A percentile compares a stretch with the other conserved stretches of the same genome.
Evolutionary conservation across 495 filamentous ascomycete species (phyloP).

Genomic region (Aspergillus cristatus): DNA sequence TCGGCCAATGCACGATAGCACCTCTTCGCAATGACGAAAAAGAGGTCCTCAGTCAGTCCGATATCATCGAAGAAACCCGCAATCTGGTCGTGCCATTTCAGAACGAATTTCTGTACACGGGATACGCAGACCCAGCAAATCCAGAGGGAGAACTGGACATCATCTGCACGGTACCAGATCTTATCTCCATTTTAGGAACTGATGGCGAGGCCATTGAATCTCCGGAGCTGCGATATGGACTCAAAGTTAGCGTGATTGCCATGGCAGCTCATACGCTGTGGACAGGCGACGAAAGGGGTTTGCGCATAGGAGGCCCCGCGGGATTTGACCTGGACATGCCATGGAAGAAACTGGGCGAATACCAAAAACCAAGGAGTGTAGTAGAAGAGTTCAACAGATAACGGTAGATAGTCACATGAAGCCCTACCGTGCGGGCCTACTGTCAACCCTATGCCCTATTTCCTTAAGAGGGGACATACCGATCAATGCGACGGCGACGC

Average conservation of each 20-base stretch:
- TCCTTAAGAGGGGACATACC: too few relatives aligned
- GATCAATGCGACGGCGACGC: too few relatives aligned
- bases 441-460: too few relatives aligned
- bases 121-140: too few relatives aligned
- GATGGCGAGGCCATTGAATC: slow-evolving; percentile 24
- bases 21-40: slow-evolving; percentile 17
- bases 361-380: slow-evolving; percentile 16
- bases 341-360: slow-evolving; percentile 15
- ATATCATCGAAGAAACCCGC: slow-evolving; percentile 1
- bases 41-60: neutral
- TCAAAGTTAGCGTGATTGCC: slow-evolving; percentile 26
- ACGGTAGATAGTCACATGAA: too few relatives aligned
- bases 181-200: slow-evolving; percentile 22
- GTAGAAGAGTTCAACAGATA: slow-evolving; percentile 17
- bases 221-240: slow-evolving; percentile 27
- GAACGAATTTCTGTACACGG: slow-evolving; percentile 52
- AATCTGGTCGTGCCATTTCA: slow-evolving; percentile 51
- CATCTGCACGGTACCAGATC: slow-evolving; percentile 25
- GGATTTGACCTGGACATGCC: slow-evolving; percentile 19
- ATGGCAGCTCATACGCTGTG: slow-evolving; percentile 27
- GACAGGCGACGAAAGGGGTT: slow-evolving; percentile 19
- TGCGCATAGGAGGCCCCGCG: slow-evolving; percentile 27
- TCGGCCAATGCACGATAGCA: slow-evolving; percentile 45
- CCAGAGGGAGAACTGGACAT: slow-evolving; percentile 10
- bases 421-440: too few relatives aligned